Percentiles rank a stretch among this genome's conserved stretches.
phyloP scores from a whole-genome alignment of 225 moss, liverwort and hornwort species.

The Neckera pumila region DNA sequence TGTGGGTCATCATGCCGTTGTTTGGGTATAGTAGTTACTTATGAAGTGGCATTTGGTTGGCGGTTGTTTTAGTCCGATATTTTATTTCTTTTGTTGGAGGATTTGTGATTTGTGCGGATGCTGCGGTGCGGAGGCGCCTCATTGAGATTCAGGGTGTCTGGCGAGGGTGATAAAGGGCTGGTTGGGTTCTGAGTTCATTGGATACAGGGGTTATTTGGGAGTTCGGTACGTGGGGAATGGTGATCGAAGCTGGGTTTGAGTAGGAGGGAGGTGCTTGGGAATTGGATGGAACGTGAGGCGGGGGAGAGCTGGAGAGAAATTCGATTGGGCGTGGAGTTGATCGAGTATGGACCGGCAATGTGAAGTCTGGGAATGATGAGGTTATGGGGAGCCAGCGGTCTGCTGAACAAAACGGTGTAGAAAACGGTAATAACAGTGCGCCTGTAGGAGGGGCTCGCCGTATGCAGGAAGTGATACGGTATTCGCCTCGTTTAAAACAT shows the following conservation, averaged over 20 bases:
- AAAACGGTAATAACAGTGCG: slow-evolving; percentile 28
- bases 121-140: not conserved
- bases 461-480: slow-evolving; percentile 37
- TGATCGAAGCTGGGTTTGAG: not conserved
- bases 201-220: not conserved
- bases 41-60: not conserved
- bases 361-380: slow-evolving; percentile 1
- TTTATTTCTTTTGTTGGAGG: not conserved
- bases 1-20: not conserved
- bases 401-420: slow-evolving; percentile 18
- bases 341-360: not conserved
- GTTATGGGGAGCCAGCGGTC: slow-evolving; percentile 27
- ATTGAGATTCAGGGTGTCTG: not conserved
- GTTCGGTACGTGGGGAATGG: not conserved
- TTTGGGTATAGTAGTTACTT: not conserved
- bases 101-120: not conserved
- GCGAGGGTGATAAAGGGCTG: not conserved
- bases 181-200: not conserved
- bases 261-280: not conserved
- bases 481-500: slow-evolving; percentile 24
- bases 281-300: not conserved
- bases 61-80: not conserved
- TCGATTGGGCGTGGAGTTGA: not conserved
- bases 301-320: not conserved
- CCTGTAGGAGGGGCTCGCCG: slow-evolving; percentile 18